A percentile compares a stretch with the other conserved stretches of the same genome.
Conservation (phyloP, 345 rosid genomes). For the Aethionema arabicum region DNA sequence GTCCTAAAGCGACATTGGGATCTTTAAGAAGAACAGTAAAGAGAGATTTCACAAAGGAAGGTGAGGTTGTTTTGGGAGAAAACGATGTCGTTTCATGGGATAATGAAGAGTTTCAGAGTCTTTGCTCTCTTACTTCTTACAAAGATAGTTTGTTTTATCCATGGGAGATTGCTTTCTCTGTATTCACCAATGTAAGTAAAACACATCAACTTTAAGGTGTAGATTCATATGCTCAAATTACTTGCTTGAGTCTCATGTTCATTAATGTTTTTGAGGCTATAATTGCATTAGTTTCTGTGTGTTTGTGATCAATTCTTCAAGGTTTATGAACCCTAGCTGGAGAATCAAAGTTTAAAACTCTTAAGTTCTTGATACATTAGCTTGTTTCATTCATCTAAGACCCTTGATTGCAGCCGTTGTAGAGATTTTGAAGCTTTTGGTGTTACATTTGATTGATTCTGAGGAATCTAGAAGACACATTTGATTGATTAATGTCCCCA, state of each 20-base stretch:
- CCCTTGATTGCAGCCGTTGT: not conserved
- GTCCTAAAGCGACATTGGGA: conserved; percentile 78
- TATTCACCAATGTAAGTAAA: conserved; percentile 67
- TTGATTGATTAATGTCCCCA: too few species aligned
- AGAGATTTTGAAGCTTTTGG: not conserved
- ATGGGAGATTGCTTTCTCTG: conserved; percentile 90
- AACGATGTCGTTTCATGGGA: conserved; percentile 70
- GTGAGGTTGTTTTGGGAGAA: conserved; percentile 37
- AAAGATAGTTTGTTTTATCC: conserved; percentile 78
- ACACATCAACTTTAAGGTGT: not conserved
- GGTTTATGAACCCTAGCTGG: not conserved
- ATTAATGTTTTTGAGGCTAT: not conserved
- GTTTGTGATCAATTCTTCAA: not conserved
- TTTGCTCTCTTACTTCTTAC: conserved; percentile 67
- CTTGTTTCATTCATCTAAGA: not conserved
- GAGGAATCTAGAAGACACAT: too few species aligned
- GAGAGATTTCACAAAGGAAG: conserved; percentile 81
- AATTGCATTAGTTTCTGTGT: too few species aligned
- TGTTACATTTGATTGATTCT: too few species aligned
- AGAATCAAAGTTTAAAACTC: conserved; percentile 10
- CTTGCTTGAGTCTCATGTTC: not conserved
- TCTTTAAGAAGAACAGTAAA: conserved; percentile 71
- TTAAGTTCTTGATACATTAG: conserved; percentile 1
- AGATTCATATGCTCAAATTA: not conserved
- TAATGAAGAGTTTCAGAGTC: conserved; percentile 78